Conservation (phyloP, 139 green algal genomes). For the Edaphochlamys debaryana region DNA sequence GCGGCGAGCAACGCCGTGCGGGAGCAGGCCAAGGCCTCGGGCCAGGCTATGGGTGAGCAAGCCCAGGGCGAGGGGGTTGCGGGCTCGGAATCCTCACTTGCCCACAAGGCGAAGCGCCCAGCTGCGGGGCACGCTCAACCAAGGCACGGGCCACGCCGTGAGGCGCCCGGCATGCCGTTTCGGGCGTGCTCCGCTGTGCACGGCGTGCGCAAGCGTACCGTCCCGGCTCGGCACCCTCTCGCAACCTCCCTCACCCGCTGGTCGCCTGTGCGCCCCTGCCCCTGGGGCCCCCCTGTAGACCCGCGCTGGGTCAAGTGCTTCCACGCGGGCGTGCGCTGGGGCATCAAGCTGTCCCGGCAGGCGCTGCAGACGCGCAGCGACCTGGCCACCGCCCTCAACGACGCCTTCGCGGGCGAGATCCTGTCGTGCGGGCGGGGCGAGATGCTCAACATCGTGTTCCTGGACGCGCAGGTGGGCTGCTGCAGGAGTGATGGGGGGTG, state of each 20-base stretch:
- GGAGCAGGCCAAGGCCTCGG: conserved; percentile 15
- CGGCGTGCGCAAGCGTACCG: no score
- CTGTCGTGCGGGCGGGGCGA: conserved; percentile 59
- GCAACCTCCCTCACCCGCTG: no score
- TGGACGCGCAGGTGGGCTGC: conserved; percentile 47
- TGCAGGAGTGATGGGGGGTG: not conserved
- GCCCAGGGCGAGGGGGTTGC: no score
- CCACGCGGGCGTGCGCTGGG: conserved; percentile 71
- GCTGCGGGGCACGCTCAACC: no score
- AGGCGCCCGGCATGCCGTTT: no score
- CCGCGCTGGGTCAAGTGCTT: conserved; percentile 73
- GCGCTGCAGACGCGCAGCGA: conserved; percentile 54
- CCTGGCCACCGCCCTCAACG: conserved; percentile 67
- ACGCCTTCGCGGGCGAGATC: conserved; percentile 66
- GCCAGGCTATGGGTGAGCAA: not conserved
- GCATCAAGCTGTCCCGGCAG: conserved; percentile 53
- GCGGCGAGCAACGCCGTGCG: conserved; percentile 13
- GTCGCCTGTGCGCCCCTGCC: not conserved
- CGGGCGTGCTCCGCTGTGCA: no score
- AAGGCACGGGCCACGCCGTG: no score
- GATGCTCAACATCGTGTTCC: conserved; percentile 62
- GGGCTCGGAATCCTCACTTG: no score
- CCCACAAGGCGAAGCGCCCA: no score
- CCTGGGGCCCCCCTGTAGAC: conserved; percentile 6
- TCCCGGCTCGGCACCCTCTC: no score